Evolutionary conservation across 2,329 filamentous ascomycete species (phyloP).

Genomic region (Macroventuria anomochaeta): DNA sequence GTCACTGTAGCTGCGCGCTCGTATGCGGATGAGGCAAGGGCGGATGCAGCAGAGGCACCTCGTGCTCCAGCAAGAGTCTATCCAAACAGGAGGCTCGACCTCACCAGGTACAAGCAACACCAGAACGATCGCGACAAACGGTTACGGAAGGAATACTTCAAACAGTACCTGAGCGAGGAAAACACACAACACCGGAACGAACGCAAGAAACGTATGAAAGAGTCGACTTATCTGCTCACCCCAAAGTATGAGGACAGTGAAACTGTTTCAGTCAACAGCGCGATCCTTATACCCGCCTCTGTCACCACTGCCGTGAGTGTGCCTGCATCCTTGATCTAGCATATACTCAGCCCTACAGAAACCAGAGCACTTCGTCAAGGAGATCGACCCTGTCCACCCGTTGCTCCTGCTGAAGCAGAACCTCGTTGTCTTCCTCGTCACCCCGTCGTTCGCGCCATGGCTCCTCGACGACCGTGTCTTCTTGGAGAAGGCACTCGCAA

Average conservation of each 20-base stretch:
- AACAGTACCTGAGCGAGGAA: not conserved
- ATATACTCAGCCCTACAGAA: conserved; percentile 21
- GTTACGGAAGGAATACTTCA: too few species aligned
- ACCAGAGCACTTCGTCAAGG: conserved; percentile 32
- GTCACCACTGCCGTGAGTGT: conserved; percentile 30
- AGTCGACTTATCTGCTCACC: not conserved
- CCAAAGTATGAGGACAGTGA: not conserved
- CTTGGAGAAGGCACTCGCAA: conserved; percentile 33
- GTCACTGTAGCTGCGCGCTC: conserved; percentile 13
- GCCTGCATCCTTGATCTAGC: not conserved
- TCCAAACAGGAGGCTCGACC: not conserved
- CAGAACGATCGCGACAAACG: too few species aligned
- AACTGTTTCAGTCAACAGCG: conserved; percentile 21
- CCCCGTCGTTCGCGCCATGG: conserved; percentile 43
- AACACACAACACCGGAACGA: not conserved
- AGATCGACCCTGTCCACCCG: conserved; percentile 28
- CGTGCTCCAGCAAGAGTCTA: not conserved
- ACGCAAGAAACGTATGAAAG: not conserved
- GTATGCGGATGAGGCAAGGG: conserved; percentile 7
- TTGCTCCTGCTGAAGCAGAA: conserved; percentile 4
- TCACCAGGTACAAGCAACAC: not conserved
- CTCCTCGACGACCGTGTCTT: conserved; percentile 37
- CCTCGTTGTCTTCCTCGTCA: conserved; percentile 41
- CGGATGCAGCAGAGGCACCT: too few species aligned
- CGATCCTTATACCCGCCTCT: conserved; percentile 38